Evolutionary conservation across 805 yeast species (phyloP).

Genomic region (Cyberlindnera veronae): DNA sequence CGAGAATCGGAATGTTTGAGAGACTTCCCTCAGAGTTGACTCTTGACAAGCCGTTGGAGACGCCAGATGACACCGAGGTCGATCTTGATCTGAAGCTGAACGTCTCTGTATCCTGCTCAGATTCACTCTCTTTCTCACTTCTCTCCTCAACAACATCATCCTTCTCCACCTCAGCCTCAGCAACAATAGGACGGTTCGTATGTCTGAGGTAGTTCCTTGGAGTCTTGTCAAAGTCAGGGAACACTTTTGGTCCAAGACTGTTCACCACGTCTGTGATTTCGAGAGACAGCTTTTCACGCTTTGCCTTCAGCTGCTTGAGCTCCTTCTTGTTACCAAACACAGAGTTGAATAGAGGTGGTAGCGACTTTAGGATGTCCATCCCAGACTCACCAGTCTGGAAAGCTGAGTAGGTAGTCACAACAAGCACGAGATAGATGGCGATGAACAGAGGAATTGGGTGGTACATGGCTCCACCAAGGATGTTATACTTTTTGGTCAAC

Average conservation of each 20-base stretch:
- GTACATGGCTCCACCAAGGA: constrained; percentile 14
- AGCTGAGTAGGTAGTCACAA: constrained; percentile 83
- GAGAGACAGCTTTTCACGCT: constrained; percentile 56
- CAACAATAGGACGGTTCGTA: not conserved
- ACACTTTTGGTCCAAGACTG: constrained; percentile 78
- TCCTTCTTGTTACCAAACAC: constrained; percentile 39
- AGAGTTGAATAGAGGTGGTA: constrained; percentile 62
- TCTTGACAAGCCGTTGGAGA: constrained; percentile 58
- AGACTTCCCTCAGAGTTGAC: constrained; percentile 59
- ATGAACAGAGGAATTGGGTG: constrained; percentile 34
- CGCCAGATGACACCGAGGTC: constrained; percentile 31
- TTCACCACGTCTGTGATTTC: constrained; percentile 81
- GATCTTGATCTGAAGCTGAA: constrained; percentile 16
- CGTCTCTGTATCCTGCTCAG: not conserved
- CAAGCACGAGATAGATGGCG: constrained; percentile 51
- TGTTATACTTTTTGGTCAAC: constrained; percentile 32
- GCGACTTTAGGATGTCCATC: constrained; percentile 74
- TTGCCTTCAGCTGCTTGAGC: constrained; percentile 49
- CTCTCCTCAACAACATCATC: constrained; percentile 24
- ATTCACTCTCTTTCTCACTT: constrained; percentile 27
- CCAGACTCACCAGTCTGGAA: constrained; percentile 89
- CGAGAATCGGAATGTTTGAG: constrained; percentile 61
- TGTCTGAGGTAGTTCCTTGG: constrained; percentile 18
- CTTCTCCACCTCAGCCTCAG: not conserved
- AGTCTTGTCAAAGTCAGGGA: constrained; percentile 71